These are phyloP conservation scores for Aspergillus sp. DNA, from an alignment of 2,329 filamentous ascomycete species.

Conservation along the genomic window DNA sequence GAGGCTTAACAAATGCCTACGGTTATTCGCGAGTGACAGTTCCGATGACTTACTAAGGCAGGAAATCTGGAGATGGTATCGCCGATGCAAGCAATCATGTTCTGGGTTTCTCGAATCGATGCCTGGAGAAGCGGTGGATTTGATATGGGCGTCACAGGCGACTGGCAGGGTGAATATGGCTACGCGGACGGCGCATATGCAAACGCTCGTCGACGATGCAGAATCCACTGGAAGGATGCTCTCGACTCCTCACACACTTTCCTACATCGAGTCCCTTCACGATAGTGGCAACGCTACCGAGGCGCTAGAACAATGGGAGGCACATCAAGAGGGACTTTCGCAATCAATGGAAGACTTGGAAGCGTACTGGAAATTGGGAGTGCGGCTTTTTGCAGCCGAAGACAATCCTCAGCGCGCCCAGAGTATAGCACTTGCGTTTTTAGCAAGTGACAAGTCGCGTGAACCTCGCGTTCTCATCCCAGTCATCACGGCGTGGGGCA, in stretches of 20 bases:
- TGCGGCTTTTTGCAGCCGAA: slow-evolving; percentile 41
- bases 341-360: slow-evolving; percentile 28
- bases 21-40: slow-evolving; percentile 18
- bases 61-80: slow-evolving; percentile 43
- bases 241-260: slow-evolving; percentile 49
- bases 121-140: slow-evolving; percentile 52
- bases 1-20: slow-evolving; percentile 32
- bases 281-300: slow-evolving; percentile 50
- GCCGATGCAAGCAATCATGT: slow-evolving; percentile 39
- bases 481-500: slow-evolving; percentile 60
- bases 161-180: slow-evolving; percentile 36
- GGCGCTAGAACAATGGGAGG: slow-evolving; percentile 57
- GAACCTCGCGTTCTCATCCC: slow-evolving; percentile 43
- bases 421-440: slow-evolving; percentile 37
- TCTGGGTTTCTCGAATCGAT: slow-evolving; percentile 45
- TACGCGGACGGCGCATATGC: slow-evolving; percentile 51
- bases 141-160: slow-evolving; percentile 54
- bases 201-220: slow-evolving; percentile 57
- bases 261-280: slow-evolving; percentile 61
- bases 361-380: slow-evolving; percentile 40
- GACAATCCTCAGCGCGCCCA: slow-evolving; percentile 41
- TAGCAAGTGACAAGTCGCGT: slow-evolving; percentile 35
- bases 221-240: slow-evolving; percentile 48
- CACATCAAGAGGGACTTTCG: slow-evolving; percentile 46
- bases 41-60: slow-evolving; percentile 22